Evolutionary conservation across 192 early-diverging fungal species (phyloP), one percentile per base, ranked within the genome.

Genomic region (Helicostylum pulchrum): DNA sequence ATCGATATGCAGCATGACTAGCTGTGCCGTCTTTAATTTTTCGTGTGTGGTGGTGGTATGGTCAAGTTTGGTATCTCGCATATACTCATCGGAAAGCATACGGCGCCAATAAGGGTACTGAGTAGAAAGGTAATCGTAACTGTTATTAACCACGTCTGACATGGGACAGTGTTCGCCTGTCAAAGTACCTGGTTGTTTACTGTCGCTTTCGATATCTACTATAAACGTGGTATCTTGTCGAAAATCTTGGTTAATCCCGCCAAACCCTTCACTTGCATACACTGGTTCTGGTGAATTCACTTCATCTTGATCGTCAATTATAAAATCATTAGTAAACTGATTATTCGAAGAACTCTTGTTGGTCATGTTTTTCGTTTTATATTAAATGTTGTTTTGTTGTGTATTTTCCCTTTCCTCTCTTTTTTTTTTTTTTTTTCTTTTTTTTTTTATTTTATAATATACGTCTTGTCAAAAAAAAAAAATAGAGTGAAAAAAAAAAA

Each of bases 31-130:
- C 36, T 39, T 39, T 21, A 56, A 17, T 39, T 67, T 61, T 50
- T 49, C 20, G 23, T 36, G 34, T 23, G 34, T 23, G 47, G 31
- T 19, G 4, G 11, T 48, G 17, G 46, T 59, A 59, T 59, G 39
- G 39, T 17, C 57, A n/a, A 65, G 47, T 39, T 57, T 6, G 34
- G 45, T 57, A 49, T 66, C 62, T 30, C 68, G 68, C 68, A 70
- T 70, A 59, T 64, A 70, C 15, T 62, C 62, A 44, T 55, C 42
- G 17, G 62, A 65, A 11, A 70, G 68, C 54, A 65, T 64, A 32
- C 62, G 54, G 5, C 68, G 61, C 68, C 68, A 70, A 36, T 70
- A 34, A 6, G 68, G 61, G 49, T 59, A 63, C 39, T 64, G 26
- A 12, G 54, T 39, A 31, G 39, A 30, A 7, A 70, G 31, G 5